Evolutionary conservation across 257 asterid species (phyloP).

Genomic region (Orobanche coerulescens): DNA sequence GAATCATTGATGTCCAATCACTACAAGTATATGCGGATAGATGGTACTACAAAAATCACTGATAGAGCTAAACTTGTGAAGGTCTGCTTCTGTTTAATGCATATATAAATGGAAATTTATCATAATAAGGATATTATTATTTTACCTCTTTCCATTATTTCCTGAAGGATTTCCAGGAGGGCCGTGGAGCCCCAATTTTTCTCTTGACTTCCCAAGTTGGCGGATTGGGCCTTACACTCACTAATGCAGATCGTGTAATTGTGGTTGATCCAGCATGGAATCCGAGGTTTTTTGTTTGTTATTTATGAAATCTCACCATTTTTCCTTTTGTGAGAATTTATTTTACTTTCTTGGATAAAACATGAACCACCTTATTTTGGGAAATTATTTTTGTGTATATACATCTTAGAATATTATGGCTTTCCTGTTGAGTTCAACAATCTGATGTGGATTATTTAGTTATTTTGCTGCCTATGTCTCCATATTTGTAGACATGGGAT

Average conservation of each 20-base stretch:
- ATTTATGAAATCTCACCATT: constrained; percentile 3
- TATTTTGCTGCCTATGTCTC: not conserved
- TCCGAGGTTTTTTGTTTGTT: constrained; percentile 77
- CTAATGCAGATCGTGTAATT: constrained; percentile 93
- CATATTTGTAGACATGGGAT: not conserved
- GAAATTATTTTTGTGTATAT: not conserved
- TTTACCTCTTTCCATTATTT: constrained; percentile 14
- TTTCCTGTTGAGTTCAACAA: constrained; percentile 11
- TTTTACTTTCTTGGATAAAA: constrained; percentile 3
- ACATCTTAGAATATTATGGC: not conserved
- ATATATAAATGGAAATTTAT: not conserved
- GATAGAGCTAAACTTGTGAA: constrained; percentile 74
- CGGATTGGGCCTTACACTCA: constrained; percentile 92
- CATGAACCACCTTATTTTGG: not conserved
- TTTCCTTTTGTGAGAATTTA: not conserved
- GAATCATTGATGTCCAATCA: constrained; percentile 50
- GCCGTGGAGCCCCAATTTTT: constrained; percentile 67
- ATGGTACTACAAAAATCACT: constrained; percentile 72
- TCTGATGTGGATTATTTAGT: not conserved
- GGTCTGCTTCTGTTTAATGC: constrained; percentile 38
- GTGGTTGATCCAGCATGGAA: constrained; percentile 99
- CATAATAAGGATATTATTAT: constrained; percentile 5
- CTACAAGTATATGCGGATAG: constrained; percentile 72
- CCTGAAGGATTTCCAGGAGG: constrained; percentile 85
- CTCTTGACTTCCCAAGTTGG: constrained; percentile 96